Base-by-base conservation (phyloP, 805 yeast species). In the Saturnispora quitensis region DNA sequence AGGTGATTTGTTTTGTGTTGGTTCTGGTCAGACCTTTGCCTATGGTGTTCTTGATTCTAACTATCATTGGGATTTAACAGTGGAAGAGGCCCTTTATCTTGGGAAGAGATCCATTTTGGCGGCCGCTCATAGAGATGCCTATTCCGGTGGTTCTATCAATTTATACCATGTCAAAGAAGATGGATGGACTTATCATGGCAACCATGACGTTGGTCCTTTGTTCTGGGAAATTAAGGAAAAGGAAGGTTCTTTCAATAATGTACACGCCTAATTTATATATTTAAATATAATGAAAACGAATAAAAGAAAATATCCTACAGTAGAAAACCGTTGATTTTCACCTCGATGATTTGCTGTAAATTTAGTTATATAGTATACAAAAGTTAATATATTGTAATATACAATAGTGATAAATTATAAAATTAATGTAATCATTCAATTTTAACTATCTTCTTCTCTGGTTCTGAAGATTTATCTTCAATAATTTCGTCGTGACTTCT, bases 21-120 rank as follows among this genome's bases (percentile, higher is more conserved):
- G 99, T 45, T 91, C 98, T 1, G 99, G 99, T 70, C 99, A 93
- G 73, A 93, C 99, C 2, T 93, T 93, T 71, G 99, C 99, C 9
- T 93, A 93, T 65, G 99, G 99, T 76, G 99, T 93, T 22, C 75
- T 93, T 58, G 99, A 93, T 68, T 81, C 96, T 34, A 90, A 87
- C 61, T 87, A 89, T 71, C 79, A 77, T 61, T 89, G 97, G 96
- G 97, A 93, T 64, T 71, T 93, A 56, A 67, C 88, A 2, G 91
- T 87, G 3, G 98, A 93, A 56, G 98, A 93, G 57, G 98, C 98
- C 3, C 76, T 93, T 56, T 86, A 86, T 62, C 76, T 93, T 58
- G 99, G 99, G 59, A 90, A 90, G 71, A 82, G 99, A 70, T 84
- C 96, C 45, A 93, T 93, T 62, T 76, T 93, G 60, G 99, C 98